Conservation (phyloP, 352 stramenopile species). For the Blastocystis sp. region DNA sequence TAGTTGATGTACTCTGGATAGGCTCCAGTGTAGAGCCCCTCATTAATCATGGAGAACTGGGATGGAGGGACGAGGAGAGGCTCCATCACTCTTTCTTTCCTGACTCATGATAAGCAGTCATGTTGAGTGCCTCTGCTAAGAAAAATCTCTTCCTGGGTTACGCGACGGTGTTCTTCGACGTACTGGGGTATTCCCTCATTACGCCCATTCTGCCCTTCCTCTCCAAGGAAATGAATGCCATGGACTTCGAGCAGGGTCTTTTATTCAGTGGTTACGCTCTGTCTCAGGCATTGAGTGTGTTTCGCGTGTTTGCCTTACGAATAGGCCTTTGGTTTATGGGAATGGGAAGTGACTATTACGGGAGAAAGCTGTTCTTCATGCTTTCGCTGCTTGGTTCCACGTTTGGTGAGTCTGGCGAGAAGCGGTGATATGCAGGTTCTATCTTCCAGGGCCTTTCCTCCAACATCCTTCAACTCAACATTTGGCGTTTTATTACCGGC, state of each 20-base stretch:
- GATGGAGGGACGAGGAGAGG: conserved; percentile 50
- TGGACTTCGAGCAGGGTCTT: conserved; percentile 10
- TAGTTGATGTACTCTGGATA: conserved; percentile 61
- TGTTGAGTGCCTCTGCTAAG: neutral
- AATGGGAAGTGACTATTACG: conserved; percentile 62
- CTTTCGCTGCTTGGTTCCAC: conserved; percentile 56
- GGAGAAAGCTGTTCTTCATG: conserved; percentile 65
- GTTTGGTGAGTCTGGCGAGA: conserved; percentile 10
- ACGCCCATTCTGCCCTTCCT: conserved; percentile 59
- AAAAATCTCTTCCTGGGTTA: conserved; percentile 34
- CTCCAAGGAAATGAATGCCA: conserved; percentile 50
- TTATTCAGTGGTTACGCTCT: conserved; percentile 32
- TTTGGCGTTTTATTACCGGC: conserved; percentile 44
- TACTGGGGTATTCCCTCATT: conserved; percentile 50
- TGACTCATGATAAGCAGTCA: neutral
- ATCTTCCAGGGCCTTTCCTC: conserved; percentile 55
- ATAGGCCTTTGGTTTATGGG: conserved; percentile 66
- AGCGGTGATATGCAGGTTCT: conserved; percentile 8
- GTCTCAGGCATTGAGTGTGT: conserved; percentile 28
- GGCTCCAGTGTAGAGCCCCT: conserved; percentile 30
- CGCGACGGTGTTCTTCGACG: conserved; percentile 48
- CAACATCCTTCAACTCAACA: conserved; percentile 41
- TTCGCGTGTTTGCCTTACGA: neutral
- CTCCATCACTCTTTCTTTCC: no score
- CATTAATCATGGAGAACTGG: conserved; percentile 35